Evolutionary conservation across 306 rosid genomes (phyloP).

Genomic region (Crataegus laevigata): DNA sequence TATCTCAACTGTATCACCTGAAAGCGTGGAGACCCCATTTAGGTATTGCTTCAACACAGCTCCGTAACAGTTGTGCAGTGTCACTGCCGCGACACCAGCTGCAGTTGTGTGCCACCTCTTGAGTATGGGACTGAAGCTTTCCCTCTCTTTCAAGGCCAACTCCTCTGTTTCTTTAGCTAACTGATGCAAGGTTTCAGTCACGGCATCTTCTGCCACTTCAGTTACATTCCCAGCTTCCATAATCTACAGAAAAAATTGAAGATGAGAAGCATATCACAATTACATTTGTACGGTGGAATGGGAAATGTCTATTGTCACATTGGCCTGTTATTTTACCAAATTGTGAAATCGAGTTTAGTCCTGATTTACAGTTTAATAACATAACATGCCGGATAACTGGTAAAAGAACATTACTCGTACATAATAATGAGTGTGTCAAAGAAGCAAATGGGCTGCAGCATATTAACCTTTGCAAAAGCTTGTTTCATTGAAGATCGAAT

Average conservation of each 20-base stretch:
- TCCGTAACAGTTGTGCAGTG: slow-evolving; percentile 75
- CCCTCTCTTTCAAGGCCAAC: slow-evolving; percentile 71
- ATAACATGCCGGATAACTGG: neutral
- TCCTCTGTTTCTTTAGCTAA: slow-evolving; percentile 79
- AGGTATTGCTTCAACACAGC: slow-evolving; percentile 63
- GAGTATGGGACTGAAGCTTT: slow-evolving; percentile 54
- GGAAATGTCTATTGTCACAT: neutral
- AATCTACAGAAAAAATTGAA: slow-evolving; percentile 23
- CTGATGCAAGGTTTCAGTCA: slow-evolving; percentile 40
- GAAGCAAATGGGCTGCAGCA: neutral
- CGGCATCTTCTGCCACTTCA: slow-evolving; percentile 41
- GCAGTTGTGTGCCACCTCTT: slow-evolving; percentile 64
- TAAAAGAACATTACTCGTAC: neutral
- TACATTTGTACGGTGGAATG: neutral
- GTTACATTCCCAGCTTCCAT: slow-evolving; percentile 39
- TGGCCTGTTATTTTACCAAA: neutral
- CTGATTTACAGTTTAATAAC: neutral
- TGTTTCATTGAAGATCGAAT: slow-evolving; percentile 53
- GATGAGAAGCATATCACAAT: neutral
- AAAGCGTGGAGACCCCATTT: slow-evolving; percentile 38
- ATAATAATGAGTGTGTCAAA: neutral
- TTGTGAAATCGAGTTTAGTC: neutral
- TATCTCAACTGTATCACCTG: slow-evolving; percentile 51
- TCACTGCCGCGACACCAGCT: slow-evolving; percentile 64
- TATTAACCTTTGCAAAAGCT: slow-evolving; percentile 62